Evolutionary conservation across 805 yeast species (phyloP).

Genomic region (Nakazawaea sp.): DNA sequence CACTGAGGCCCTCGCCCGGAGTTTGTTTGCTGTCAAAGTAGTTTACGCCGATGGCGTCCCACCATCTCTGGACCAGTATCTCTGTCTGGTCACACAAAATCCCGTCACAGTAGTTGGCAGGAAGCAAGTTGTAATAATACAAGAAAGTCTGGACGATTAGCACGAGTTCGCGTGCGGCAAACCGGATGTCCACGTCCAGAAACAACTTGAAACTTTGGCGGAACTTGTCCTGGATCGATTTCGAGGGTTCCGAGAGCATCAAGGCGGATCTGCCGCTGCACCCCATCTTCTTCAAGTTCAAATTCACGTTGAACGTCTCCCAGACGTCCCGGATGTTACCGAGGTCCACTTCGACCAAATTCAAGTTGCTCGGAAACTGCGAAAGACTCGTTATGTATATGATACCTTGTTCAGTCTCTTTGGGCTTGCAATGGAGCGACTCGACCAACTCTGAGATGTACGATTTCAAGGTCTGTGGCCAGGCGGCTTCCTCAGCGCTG

Average conservation of each 20-base stretch:
- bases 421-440: slow-evolving; percentile 60
- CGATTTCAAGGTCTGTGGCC: slow-evolving; percentile 46
- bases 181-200: slow-evolving; percentile 43
- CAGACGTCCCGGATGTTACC: slow-evolving; percentile 50
- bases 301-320: slow-evolving; percentile 61
- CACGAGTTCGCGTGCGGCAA: slow-evolving; percentile 71
- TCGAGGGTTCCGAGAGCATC: slow-evolving; percentile 62
- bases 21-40: slow-evolving; percentile 23
- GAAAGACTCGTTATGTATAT: slow-evolving; percentile 81
- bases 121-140: slow-evolving; percentile 69
- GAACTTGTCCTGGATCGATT: slow-evolving; percentile 77
- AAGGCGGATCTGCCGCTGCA: slow-evolving; percentile 86
- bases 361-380: slow-evolving; percentile 67
- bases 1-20: slow-evolving; percentile 30
- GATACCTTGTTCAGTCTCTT: slow-evolving; percentile 50
- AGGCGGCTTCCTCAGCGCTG: slow-evolving; percentile 36
- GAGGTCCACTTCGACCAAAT: slow-evolving; percentile 60
- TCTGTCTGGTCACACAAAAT: slow-evolving; percentile 74
- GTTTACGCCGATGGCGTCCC: slow-evolving; percentile 63
- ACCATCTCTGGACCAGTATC: slow-evolving; percentile 70
- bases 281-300: slow-evolving; percentile 65
- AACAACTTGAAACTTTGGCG: slow-evolving; percentile 63
- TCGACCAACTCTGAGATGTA: slow-evolving; percentile 61
- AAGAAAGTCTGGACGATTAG: slow-evolving; percentile 69
- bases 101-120: slow-evolving; percentile 74